Conservation (phyloP, 1,139 yeast genomes). For the Pichia norvegensis region DNA sequence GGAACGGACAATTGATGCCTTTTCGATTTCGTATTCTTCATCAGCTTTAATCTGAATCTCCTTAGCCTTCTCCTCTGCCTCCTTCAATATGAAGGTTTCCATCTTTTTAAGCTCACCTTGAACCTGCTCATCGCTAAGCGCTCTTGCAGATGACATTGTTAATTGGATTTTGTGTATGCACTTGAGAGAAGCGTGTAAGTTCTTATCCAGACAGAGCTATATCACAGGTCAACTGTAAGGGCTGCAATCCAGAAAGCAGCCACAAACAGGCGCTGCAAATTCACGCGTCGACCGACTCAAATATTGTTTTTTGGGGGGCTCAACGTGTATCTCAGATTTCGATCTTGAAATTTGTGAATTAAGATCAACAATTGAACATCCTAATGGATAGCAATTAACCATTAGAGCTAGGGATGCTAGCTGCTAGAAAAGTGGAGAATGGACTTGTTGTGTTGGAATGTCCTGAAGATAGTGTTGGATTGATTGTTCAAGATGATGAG, state of each 20-base stretch:
- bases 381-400: too few species aligned
- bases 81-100: slow-evolving; percentile 98
- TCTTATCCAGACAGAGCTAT: too few species aligned
- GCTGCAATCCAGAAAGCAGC: not conserved
- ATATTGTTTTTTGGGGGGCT: not conserved
- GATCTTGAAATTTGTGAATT: too few species aligned
- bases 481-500: not conserved
- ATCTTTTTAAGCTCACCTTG: slow-evolving; percentile 93
- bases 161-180: not conserved
- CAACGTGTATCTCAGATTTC: too few species aligned
- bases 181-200: too few species aligned
- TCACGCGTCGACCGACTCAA: not conserved
- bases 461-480: not conserved
- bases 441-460: not conserved
- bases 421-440: not conserved
- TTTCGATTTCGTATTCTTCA: slow-evolving; percentile 97
- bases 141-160: slow-evolving; percentile 30
- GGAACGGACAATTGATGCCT: slow-evolving; percentile 86
- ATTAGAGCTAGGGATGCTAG: not conserved
- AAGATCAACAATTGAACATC: too few species aligned
- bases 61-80: slow-evolving; percentile 97
- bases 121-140: slow-evolving; percentile 46
- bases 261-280: not conserved
- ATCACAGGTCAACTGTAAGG: not conserved
- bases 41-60: slow-evolving; percentile 94